Evolutionary conservation across 1,284 basidiomycete genomes (phyloP).

Genomic region (Ceratorhiza oryzae-sativae): DNA sequence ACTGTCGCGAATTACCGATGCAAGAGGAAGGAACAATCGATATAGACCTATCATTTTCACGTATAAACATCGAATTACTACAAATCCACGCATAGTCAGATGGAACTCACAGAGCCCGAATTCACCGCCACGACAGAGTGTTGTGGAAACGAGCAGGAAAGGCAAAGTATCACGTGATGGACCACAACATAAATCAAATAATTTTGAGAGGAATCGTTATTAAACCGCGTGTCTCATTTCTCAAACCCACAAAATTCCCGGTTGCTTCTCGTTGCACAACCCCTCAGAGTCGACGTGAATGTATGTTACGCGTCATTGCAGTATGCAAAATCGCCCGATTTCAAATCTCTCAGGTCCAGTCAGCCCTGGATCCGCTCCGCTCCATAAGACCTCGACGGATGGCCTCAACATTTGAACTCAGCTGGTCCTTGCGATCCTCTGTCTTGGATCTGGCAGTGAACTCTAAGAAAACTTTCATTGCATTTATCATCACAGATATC

Average conservation of each 20-base stretch:
- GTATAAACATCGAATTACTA: no score
- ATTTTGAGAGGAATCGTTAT: no score
- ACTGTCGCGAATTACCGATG: no score
- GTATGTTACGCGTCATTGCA: not conserved
- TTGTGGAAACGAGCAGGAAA: not conserved
- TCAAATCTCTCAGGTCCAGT: not conserved
- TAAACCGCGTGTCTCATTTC: not conserved
- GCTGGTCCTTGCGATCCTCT: constrained; percentile 4
- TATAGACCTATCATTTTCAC: no score
- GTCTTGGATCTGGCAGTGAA: not conserved
- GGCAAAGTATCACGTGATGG: constrained; percentile 1
- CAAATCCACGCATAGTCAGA: not conserved
- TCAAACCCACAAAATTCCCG: not conserved
- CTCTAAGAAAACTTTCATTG: not conserved
- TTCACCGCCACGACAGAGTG: not conserved
- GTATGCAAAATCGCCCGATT: not conserved
- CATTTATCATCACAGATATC: constrained; percentile 1
- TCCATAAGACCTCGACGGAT: not conserved
- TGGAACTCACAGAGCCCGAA: not conserved
- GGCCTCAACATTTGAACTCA: constrained; percentile 5
- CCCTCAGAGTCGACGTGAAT: no score
- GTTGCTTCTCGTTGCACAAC: not conserved
- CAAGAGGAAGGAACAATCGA: no score
- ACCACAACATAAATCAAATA: not conserved
- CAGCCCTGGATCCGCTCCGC: not conserved